A percentile compares a stretch with the other conserved stretches of the same genome.
Conservation (phyloP, 1,284 basidiomycete genomes). For the Leccinum ponderosum region DNA sequence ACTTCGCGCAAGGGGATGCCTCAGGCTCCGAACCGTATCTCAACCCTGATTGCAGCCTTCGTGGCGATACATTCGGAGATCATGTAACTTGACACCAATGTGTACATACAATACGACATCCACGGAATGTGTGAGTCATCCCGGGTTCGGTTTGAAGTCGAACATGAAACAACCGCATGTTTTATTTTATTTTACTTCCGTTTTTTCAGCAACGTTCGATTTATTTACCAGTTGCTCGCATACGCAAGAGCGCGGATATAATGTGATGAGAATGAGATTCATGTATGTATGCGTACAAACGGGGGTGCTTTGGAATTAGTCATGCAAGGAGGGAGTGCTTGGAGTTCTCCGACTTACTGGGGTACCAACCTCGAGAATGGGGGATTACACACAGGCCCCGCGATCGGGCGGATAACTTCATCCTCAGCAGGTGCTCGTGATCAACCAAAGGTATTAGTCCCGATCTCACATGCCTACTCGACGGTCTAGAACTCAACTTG, state of each 20-base stretch:
- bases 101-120: not conserved
- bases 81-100: not conserved
- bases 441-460: slow-evolving; percentile 8
- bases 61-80: slow-evolving; percentile 7
- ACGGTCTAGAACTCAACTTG: slow-evolving; percentile 27
- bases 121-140: not conserved
- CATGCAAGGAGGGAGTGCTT: slow-evolving; percentile 13
- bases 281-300: slow-evolving; percentile 9
- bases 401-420: slow-evolving; percentile 11
- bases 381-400: slow-evolving; percentile 8
- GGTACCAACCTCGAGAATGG: slow-evolving; percentile 24
- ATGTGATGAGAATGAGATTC: slow-evolving; percentile 11
- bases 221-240: slow-evolving; percentile 1
- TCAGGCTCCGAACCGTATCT: not conserved
- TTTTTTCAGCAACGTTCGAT: slow-evolving; percentile 5
- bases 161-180: slow-evolving; percentile 19
- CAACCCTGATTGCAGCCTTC: slow-evolving; percentile 5
- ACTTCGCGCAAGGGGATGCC: slow-evolving; percentile 6
- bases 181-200: slow-evolving; percentile 4
- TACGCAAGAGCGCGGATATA: slow-evolving; percentile 12
- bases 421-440: slow-evolving; percentile 3
- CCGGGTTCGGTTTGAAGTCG: slow-evolving; percentile 13
- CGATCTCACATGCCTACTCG: slow-evolving; percentile 19
- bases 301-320: slow-evolving; percentile 22
- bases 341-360: slow-evolving; percentile 10